phyloP scores from a whole-genome alignment of 352 stramenopile species.

The Thalassiosira sp. region DNA sequence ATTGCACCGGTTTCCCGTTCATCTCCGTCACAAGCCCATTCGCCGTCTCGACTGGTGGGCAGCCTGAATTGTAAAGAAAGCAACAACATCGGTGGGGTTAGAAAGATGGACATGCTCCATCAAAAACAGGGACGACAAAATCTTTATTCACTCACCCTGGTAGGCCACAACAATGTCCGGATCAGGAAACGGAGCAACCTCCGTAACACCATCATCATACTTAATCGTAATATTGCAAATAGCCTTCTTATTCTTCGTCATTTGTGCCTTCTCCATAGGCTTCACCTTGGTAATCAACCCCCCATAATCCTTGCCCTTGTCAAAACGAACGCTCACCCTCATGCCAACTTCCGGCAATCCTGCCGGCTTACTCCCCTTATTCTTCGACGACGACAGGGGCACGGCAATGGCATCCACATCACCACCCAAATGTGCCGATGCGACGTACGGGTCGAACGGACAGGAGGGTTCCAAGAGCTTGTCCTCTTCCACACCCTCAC shows the following conservation, averaged over 20 bases:
- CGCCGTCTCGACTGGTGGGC: constrained; percentile 33
- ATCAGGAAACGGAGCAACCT: constrained; percentile 76
- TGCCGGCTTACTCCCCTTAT: constrained; percentile 21
- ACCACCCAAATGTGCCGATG: constrained; percentile 46
- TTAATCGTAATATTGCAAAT: constrained; percentile 66
- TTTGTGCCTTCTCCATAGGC: constrained; percentile 34
- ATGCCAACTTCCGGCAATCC: constrained; percentile 65
- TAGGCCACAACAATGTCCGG: constrained; percentile 73
- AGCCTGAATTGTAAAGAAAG: constrained; percentile 23
- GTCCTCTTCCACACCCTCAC: constrained; percentile 78
- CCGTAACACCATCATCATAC: constrained; percentile 80
- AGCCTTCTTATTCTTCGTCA: constrained; percentile 40
- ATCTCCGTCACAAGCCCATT: constrained; percentile 64
- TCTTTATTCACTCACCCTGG: constrained; percentile 65
- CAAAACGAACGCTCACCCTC: constrained; percentile 75
- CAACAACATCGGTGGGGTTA: neutral
- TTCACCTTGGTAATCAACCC: constrained; percentile 66
- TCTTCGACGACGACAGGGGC: constrained; percentile 32
- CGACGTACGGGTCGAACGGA: constrained; percentile 69
- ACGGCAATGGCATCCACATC: constrained; percentile 45
- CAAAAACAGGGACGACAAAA: constrained; percentile 7
- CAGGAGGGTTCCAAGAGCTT: constrained; percentile 50
- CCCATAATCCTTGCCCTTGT: constrained; percentile 62
- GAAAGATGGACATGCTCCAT: neutral
- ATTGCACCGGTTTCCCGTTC: constrained; percentile 69